Percentiles rank a stretch among this genome's conserved stretches.
phyloP scores from a whole-genome alignment of 2,329 filamentous ascomycete species.

The Fusarium floridanum region DNA sequence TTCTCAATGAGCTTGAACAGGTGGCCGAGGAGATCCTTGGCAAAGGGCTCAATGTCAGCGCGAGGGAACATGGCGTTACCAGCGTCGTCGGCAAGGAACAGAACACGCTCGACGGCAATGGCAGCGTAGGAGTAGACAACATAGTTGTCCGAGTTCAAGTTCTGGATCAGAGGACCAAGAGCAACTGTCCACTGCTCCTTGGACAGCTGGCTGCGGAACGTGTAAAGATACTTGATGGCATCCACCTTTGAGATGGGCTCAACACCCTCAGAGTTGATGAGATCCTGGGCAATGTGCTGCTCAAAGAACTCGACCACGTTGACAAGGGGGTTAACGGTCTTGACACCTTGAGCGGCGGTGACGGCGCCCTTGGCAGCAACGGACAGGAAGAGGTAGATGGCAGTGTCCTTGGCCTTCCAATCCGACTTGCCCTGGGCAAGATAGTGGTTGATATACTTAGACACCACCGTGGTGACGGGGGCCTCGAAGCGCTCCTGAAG shows the following conservation, averaged over 20 bases:
- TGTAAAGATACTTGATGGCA: slow-evolving; percentile 97
- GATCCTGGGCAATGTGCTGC: slow-evolving; percentile 89
- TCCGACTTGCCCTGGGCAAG: slow-evolving; percentile 83
- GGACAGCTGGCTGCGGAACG: slow-evolving; percentile 94
- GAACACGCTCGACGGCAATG: slow-evolving; percentile 92
- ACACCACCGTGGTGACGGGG: slow-evolving; percentile 87
- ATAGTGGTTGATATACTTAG: slow-evolving; percentile 88
- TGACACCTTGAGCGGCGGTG: slow-evolving; percentile 89
- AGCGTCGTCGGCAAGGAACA: slow-evolving; percentile 83
- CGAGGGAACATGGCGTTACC: slow-evolving; percentile 85
- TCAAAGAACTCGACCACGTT: slow-evolving; percentile 97
- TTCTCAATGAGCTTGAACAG: slow-evolving; percentile 92
- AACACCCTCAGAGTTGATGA: slow-evolving; percentile 76
- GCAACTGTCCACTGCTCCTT: slow-evolving; percentile 92
- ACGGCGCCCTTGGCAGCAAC: slow-evolving; percentile 92
- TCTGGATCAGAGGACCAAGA: slow-evolving; percentile 90
- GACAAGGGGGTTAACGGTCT: slow-evolving; percentile 87
- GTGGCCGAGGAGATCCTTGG: slow-evolving; percentile 89
- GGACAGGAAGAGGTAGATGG: slow-evolving; percentile 95
- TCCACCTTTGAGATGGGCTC: slow-evolving; percentile 95
- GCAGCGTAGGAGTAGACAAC: slow-evolving; percentile 98
- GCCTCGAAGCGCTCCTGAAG: slow-evolving; percentile 90
- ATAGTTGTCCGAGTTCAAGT: slow-evolving; percentile 90
- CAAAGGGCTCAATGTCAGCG: slow-evolving; percentile 81
- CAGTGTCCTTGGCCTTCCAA: slow-evolving; percentile 98